These are phyloP conservation scores for Omphalotus guepiniiformis DNA, from an alignment of 768 basidiomycete species.

Conservation along the genomic window DNA sequence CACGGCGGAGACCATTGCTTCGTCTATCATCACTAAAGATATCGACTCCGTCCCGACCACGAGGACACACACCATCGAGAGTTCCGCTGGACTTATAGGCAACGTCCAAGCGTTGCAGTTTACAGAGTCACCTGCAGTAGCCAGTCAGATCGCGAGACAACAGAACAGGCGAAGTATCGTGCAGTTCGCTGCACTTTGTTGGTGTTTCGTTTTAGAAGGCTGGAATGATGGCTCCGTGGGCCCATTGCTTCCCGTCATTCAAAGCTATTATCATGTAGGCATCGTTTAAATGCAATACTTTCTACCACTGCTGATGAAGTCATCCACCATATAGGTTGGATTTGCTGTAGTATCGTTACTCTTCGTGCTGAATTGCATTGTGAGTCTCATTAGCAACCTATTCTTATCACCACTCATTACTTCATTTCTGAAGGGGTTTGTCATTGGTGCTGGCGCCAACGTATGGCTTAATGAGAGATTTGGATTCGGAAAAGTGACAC, in stretches of 20 bases:
- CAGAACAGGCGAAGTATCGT: conserved; percentile 19
- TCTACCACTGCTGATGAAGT: not conserved
- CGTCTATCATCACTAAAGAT: not conserved
- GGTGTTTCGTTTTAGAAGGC: conserved; percentile 57
- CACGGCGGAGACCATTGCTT: not conserved
- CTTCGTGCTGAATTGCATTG: conserved; percentile 3
- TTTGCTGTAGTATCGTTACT: conserved; percentile 2
- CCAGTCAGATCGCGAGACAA: not conserved
- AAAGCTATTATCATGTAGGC: not conserved
- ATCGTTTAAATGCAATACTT: not conserved
- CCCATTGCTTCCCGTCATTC: conserved; percentile 57
- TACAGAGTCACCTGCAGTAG: not conserved
- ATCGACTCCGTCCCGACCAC: not conserved
- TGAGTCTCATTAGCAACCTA: not conserved
- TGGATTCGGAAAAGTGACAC: conserved; percentile 39
- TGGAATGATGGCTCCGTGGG: conserved; percentile 80
- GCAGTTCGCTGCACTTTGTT: conserved; percentile 55
- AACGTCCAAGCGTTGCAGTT: not conserved
- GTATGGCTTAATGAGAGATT: conserved; percentile 39
- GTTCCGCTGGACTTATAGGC: not conserved
- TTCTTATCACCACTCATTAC: not conserved
- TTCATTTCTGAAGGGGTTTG: conserved; percentile 33
- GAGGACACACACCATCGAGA: not conserved
- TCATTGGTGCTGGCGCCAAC: conserved; percentile 42
- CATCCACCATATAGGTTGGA: conserved; percentile 1